These are phyloP conservation scores for Polygonum maritimum DNA, from an alignment of 148 eudicot genomes.

Conservation along the genomic window DNA sequence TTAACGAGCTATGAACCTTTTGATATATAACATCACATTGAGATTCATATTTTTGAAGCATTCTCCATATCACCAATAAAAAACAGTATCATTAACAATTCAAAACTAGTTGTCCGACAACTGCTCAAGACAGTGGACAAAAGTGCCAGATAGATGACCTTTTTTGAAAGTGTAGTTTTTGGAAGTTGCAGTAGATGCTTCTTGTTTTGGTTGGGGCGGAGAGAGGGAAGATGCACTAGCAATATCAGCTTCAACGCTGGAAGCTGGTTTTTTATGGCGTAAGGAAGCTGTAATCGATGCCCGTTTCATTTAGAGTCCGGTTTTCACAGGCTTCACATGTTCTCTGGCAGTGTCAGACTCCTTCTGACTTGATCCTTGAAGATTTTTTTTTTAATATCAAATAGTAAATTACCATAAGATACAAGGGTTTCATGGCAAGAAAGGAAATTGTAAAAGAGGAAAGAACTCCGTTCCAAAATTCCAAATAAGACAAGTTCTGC, in stretches of 20 bases:
- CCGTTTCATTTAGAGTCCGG: constrained; percentile 49
- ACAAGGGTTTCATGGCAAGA: neutral
- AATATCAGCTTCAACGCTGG: constrained; percentile 83
- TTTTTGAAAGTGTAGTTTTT: constrained; percentile 63
- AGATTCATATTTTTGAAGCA: neutral
- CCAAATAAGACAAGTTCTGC: neutral
- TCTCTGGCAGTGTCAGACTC: constrained; percentile 56
- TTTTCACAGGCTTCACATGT: constrained; percentile 47
- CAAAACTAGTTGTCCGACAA: neutral
- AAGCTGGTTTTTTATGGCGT: constrained; percentile 62
- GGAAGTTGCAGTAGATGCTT: constrained; percentile 85
- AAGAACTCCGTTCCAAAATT: neutral
- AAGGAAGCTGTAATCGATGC: constrained; percentile 39
- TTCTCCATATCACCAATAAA: neutral
- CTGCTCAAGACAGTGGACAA: neutral
- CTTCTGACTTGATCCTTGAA: constrained; percentile 57
- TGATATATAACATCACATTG: neutral
- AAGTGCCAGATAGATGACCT: constrained; percentile 29
- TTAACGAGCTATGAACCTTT: neutral
- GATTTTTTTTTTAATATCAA: neutral
- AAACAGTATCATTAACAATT: neutral
- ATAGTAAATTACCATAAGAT: neutral
- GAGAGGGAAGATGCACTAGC: constrained; percentile 62
- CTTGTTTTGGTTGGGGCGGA: constrained; percentile 72
- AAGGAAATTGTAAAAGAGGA: neutral